Evolutionary conservation across 306 rosid genomes (phyloP).

Genomic region (Vigna nakashimae): DNA sequence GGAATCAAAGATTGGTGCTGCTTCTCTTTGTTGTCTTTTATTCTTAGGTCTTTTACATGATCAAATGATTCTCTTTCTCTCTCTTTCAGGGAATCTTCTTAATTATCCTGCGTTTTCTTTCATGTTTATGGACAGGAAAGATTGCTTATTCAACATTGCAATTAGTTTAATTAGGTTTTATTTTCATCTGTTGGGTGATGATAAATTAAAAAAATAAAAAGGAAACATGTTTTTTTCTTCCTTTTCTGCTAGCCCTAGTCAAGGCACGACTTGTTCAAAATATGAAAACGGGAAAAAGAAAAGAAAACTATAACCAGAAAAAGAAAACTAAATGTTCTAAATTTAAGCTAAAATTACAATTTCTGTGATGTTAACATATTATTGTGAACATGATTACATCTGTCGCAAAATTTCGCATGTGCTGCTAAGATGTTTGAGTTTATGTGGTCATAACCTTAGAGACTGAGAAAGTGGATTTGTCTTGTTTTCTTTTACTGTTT

Average conservation of each 20-base stretch:
- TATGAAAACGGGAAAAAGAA: neutral
- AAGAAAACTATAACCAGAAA: too few species aligned
- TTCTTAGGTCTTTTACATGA: constrained; percentile 31
- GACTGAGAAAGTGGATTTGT: constrained; percentile 4
- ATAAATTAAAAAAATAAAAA: neutral
- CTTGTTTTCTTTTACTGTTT: neutral
- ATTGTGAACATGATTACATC: constrained; percentile 9
- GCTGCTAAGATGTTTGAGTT: neutral
- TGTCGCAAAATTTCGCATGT: neutral
- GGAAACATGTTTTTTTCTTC: neutral
- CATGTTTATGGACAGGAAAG: constrained; percentile 12
- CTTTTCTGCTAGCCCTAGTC: constrained; percentile 36
- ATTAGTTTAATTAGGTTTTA: constrained; percentile 6
- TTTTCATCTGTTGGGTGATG: neutral
- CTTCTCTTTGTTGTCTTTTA: constrained; percentile 4
- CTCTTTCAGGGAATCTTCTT: constrained; percentile 14
- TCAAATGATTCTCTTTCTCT: constrained; percentile 9
- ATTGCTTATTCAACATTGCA: neutral
- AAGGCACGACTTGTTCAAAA: neutral
- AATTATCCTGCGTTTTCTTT: constrained; percentile 11
- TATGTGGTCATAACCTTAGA: constrained; percentile 26
- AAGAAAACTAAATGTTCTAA: neutral
- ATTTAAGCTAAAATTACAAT: constrained; percentile 12
- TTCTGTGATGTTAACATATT: neutral
- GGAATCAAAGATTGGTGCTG: neutral